phyloP scores from a whole-genome alignment of 1,284 basidiomycete genomes.

The Ustilago cynodontis region DNA sequence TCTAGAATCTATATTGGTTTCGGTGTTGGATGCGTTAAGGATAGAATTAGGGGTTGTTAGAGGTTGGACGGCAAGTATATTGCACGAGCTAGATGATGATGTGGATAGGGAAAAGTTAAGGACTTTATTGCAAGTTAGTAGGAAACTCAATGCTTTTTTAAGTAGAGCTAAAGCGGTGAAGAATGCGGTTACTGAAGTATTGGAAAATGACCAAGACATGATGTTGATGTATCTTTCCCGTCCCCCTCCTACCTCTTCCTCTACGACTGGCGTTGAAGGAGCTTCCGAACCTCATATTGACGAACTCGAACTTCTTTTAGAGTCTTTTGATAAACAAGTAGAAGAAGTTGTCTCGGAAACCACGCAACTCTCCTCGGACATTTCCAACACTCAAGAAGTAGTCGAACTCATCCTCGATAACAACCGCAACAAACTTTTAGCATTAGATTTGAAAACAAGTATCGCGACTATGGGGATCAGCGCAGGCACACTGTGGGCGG shows the following conservation, averaged over 20 bases:
- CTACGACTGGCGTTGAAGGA: neutral
- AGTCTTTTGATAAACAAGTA: slow-evolving; percentile 86
- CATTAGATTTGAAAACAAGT: slow-evolving; percentile 90
- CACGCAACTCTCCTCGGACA: slow-evolving; percentile 70
- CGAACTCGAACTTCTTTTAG: slow-evolving; percentile 90
- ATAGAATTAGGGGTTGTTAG: slow-evolving; percentile 59
- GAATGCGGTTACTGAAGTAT: slow-evolving; percentile 56
- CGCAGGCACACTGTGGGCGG: slow-evolving; percentile 89
- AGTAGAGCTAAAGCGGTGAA: slow-evolving; percentile 57
- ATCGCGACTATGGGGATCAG: slow-evolving; percentile 93
- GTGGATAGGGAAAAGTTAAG: slow-evolving; percentile 65
- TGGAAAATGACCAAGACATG: slow-evolving; percentile 78
- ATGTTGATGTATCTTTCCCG: slow-evolving; percentile 78
- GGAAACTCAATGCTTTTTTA: slow-evolving; percentile 60
- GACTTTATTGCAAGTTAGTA: slow-evolving; percentile 55
- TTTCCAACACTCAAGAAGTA: slow-evolving; percentile 96
- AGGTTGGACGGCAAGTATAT: slow-evolving; percentile 48
- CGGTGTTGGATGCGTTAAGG: slow-evolving; percentile 60
- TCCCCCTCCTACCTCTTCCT: neutral
- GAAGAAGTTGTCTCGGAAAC: slow-evolving; percentile 64
- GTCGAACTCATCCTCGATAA: slow-evolving; percentile 96
- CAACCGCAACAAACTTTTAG: slow-evolving; percentile 91
- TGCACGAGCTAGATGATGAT: slow-evolving; percentile 60
- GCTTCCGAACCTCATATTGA: slow-evolving; percentile 67
- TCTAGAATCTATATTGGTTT: slow-evolving; percentile 62